Evolutionary conservation across 2,329 filamentous ascomycete genomes (phyloP), one percentile per base, ranked within the genome.

Genomic region (Ceratocystis lukuohia): DNA sequence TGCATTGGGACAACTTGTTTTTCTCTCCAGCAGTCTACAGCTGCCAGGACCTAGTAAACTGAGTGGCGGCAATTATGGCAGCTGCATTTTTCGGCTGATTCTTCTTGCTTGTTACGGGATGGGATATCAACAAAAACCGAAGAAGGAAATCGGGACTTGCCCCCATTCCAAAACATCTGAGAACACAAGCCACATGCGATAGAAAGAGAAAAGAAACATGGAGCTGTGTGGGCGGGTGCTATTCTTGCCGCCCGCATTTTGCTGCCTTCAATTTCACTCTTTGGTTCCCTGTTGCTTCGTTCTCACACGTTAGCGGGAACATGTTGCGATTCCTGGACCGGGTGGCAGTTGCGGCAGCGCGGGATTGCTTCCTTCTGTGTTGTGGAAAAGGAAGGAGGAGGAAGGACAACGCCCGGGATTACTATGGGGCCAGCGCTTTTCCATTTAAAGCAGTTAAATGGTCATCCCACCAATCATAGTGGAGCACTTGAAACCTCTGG

Each of bases 361-460:
- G 53, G 53, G 53, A 59, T 59, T 59, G 53, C 53, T 59, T 33
- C 53, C 28, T n/a, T 33, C 5, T 59, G 53, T 20, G 37, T 15
- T 33, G 41, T 62, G 25, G 33, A 15, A 46, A 30, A 62, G 15
- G n/a, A 41, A 59, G 28, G n/a, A 20, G 48, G 37, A 33, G 50
- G 22, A 33, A 59, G 53, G n/a, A 12, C 41, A 48, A 30, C 33
- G 10, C 25, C 61, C 46, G 61, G 61, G 61, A 63, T 50, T 63
- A 59, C 15, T 30, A 17, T 33, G 44, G 61, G 61, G 46, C 61
- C 44, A 33, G 12, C 44, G 25, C 41, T 30, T 48, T 63, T 63
- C 61, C 44, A 15, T 44, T 63, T 63, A 48, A 63, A 63, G 61
- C 44, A 63, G 61, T 63, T 63, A 63, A 63, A 63, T 63, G 61